Percentiles rank a stretch among this genome's conserved stretches.
Conservation (phyloP, 2,329 filamentous ascomycete genomes). For the Exophiala dermatitidis region DNA sequence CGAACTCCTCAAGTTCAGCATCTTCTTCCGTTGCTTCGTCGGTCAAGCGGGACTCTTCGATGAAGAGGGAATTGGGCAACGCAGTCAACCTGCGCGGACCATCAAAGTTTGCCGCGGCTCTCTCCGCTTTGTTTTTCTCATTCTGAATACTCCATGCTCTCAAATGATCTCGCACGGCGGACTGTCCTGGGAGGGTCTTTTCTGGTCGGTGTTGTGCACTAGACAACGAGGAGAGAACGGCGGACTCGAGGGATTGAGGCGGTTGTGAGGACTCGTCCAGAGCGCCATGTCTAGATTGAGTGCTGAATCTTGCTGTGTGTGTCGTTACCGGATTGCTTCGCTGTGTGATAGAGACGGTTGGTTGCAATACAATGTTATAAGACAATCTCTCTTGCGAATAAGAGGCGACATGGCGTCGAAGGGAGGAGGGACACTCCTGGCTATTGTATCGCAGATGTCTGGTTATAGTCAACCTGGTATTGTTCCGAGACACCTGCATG, state of each 20-base stretch:
- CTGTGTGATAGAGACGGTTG: not conserved
- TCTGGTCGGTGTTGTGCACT: not conserved
- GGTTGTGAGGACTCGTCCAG: not conserved
- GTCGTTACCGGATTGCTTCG: not conserved
- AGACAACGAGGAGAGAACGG: not conserved
- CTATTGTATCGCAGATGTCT: conserved; percentile 10
- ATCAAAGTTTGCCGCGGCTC: conserved; percentile 6
- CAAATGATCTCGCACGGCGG: conserved; percentile 18
- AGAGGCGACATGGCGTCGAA: not conserved
- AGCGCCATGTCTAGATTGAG: not conserved
- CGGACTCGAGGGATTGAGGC: not conserved
- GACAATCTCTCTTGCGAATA: not conserved
- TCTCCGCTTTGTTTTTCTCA: conserved; percentile 11
- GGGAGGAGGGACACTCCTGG: conserved; percentile 6
- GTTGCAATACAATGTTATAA: not conserved
- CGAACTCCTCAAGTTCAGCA: conserved; percentile 6
- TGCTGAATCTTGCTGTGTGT: not conserved
- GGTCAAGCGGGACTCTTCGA: conserved; percentile 12
- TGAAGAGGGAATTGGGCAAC: conserved; percentile 24
- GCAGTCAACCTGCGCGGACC: conserved; percentile 7
- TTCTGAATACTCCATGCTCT: conserved; percentile 18
- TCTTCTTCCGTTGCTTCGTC: conserved; percentile 6
- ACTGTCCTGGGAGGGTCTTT: not conserved
- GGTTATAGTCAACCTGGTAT: not conserved
- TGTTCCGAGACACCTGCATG: conserved; percentile 9